Evolutionary conservation across 2,329 filamentous ascomycete species (phyloP), one percentile per base, ranked within the genome.

Genomic region (Neofusicoccum sp.): DNA sequence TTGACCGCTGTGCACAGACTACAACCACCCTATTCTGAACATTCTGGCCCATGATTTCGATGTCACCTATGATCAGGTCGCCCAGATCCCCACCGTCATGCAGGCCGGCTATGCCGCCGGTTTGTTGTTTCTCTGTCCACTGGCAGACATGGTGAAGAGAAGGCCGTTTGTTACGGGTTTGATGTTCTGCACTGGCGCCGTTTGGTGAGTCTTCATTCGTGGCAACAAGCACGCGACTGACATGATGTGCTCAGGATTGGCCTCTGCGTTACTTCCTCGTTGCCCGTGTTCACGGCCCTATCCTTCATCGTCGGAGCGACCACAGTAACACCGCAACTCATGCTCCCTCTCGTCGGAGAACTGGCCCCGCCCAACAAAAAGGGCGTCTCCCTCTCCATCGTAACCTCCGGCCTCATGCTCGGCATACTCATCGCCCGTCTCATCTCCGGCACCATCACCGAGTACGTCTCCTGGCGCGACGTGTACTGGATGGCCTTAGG

Each of bases 291-390:
- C 74, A 82, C 85, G 0, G 87, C 82, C 1, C 80, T 94, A 16
- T 91, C 89, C 4, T 94, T 90, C 76, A 77, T 94, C 61, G 87
- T 86, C 9, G 87, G 88, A n/a, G 77, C 90, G n/a, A 89, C 89
- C 1, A 95, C 91, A 0, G 91, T 94, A 1, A 94, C 91, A 3
- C 91, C 90, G 0, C 81, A 84, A 66, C 73, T 84, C 61, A 92
- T 95, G 89, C 86, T 95, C 14, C 91, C 91, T 0, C 80, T 95
- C 0, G 90, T 93, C 0, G 89, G 90, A 2, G 90, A 94, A 69
- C 86, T 94, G 16, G 90, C 91, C 0, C 90, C 91, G 0, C 81
- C 85, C 0, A 78, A 87, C 45, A 84, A 88, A 33, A 86, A 89
- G 11, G 89, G 90, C 0, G 85, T 87, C 31, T 86, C 89, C 11